Evolutionary conservation across 371 early-diverging fungal species (phyloP), one percentile per base, ranked within the genome.

Genomic region (Mortierella sp.): DNA sequence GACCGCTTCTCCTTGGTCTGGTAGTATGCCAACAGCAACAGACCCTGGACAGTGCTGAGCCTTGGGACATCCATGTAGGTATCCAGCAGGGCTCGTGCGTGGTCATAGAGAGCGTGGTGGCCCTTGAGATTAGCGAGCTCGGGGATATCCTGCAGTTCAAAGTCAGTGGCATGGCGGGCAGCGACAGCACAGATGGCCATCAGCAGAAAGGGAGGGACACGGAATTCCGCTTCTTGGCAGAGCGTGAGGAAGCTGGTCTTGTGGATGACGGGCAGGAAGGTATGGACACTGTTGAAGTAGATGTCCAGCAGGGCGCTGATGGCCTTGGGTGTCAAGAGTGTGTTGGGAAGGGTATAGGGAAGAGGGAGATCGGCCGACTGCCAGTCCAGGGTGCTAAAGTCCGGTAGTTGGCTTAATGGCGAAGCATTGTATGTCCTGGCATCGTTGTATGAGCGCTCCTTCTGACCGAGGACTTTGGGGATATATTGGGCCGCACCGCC

Each of bases 21-120:
- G 85, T 72, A 86, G 82, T 75, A 82, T 2, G 90, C 86, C 37
- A 92, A 47, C 1, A 92, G 74, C 11, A 92, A 52, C 9, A 92
- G 75, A 1, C 91, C 90, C 47, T 92, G 92, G 16, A 92, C 87
- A 0, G 92, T 92, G 22, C 90, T 88, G 43, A 91, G 86, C 40
- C 88, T 85, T 2, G 91, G 90, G 1, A 85, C 79, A 72, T 92
- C 92, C 69, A 89, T 88, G 74, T 86, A 89, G 44, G 88, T 88
- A 64, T 92, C 92, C 37, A 92, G 70, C 7, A 90, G 66, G 2
- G 70, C 63, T 48, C 83, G 78, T 19, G 83, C 83, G 41, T 82
- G 83, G 64, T 82, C 83, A 40, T 78, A 82, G 43, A 82, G 73
- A 16, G 83, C 69, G 43, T 82, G 81, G n/a, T 77, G 83, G 50